Evolutionary conservation across 1,139 yeast genomes (phyloP).

Genomic region (Blastobotrys ciferrii): DNA sequence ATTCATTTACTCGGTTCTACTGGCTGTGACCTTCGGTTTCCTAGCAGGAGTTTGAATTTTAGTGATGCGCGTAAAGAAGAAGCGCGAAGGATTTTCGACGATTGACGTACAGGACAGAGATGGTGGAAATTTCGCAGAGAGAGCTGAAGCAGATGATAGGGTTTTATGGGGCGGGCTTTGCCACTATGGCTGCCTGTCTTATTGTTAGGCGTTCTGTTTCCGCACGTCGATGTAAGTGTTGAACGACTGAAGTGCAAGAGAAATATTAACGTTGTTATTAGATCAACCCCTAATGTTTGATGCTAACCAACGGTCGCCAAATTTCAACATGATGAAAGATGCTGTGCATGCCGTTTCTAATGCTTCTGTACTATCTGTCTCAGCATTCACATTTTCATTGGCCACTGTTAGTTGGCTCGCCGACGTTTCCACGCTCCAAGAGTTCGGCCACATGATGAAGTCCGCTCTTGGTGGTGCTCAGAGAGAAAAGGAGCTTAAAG

Average conservation of each 20-base stretch:
- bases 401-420: conserved; percentile 79
- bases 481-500: conserved; percentile 43
- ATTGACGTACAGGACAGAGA: not conserved
- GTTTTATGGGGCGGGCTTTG: conserved; percentile 69
- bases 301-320: conserved; percentile 84
- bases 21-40: too few relatives aligned
- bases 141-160: conserved; percentile 66
- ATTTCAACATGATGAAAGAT: conserved; percentile 74
- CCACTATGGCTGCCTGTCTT: conserved; percentile 70
- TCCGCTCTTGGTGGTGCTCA: conserved; percentile 62
- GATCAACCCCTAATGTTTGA: conserved; percentile 75
- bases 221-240: conserved; percentile 58
- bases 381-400: conserved; percentile 68
- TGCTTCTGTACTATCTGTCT: conserved; percentile 71
- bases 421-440: conserved; percentile 66
- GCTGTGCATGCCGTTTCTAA: conserved; percentile 85
- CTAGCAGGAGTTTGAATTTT: not conserved
- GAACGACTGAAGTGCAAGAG: not conserved
- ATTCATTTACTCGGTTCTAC: too few relatives aligned
- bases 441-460: conserved; percentile 72
- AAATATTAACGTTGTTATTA: conserved; percentile 19
- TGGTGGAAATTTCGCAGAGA: conserved; percentile 8
- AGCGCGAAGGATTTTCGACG: not conserved
- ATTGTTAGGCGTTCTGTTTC: conserved; percentile 73
- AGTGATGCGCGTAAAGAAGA: not conserved